Evolutionary conservation across 176 grass and related monocot species (phyloP).

Genomic region (Melocanna baccifera): DNA sequence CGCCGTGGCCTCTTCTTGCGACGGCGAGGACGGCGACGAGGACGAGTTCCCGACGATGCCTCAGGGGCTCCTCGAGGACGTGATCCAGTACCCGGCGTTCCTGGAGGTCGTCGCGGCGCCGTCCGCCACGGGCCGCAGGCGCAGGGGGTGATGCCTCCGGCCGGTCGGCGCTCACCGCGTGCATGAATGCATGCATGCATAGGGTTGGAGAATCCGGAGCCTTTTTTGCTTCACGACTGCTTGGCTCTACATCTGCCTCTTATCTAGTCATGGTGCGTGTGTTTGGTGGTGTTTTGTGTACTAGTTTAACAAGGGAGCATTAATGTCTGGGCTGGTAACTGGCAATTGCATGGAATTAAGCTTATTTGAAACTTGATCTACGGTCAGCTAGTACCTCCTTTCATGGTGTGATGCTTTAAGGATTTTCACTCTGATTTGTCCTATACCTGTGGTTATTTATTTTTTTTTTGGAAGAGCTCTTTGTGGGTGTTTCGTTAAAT

Average conservation of each 20-base stretch:
- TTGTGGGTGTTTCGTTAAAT: too few relatives aligned
- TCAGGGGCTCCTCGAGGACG: conserved; percentile 61
- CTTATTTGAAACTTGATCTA: not conserved
- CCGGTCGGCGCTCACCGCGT: too few relatives aligned
- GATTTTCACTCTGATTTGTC: too few relatives aligned
- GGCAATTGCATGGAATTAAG: not conserved
- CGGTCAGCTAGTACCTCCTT: not conserved
- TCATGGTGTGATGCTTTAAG: not conserved
- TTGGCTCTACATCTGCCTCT: not conserved
- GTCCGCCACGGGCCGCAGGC: not conserved
- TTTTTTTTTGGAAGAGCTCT: too few relatives aligned
- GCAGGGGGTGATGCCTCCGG: conserved; percentile 1
- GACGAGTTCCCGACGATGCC: conserved; percentile 41
- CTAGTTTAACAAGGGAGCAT: not conserved
- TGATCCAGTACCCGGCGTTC: conserved; percentile 72
- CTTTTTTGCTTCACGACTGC: conserved; percentile 16
- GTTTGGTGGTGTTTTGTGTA: not conserved
- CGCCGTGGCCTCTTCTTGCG: not conserved
- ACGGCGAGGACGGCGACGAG: not conserved
- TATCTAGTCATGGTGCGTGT: not conserved
- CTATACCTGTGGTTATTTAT: too few relatives aligned
- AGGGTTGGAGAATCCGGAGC: not conserved
- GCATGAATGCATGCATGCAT: not conserved
- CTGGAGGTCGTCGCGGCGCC: conserved; percentile 43
- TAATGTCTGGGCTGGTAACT: not conserved